Evolutionary conservation across 768 basidiomycete species (phyloP).

Genomic region (Mycena olivaceomarginata): DNA sequence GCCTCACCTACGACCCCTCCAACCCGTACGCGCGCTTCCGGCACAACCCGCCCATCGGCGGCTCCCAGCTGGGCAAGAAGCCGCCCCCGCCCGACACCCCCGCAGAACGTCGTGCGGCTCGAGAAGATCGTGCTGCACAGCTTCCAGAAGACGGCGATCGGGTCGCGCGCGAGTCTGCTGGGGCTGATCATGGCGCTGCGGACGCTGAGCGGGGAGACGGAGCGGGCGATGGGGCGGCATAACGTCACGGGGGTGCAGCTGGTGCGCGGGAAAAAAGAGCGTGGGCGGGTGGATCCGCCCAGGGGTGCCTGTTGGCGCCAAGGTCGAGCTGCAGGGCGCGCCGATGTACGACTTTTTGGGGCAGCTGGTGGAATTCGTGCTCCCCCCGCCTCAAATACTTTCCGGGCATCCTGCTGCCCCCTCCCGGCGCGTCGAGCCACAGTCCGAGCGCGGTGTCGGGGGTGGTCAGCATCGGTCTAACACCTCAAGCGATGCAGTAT

Average conservation of each 20-base stretch:
- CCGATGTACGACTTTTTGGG: slow-evolving; percentile 97
- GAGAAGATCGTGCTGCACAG: slow-evolving; percentile 92
- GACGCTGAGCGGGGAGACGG: slow-evolving; percentile 90
- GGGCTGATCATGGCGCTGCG: slow-evolving; percentile 93
- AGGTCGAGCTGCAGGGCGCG: slow-evolving; percentile 92
- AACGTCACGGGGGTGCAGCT: slow-evolving; percentile 88
- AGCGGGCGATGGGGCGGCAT: slow-evolving; percentile 82
- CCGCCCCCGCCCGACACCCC: slow-evolving; percentile 78
- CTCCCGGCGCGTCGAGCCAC: slow-evolving; percentile 79
- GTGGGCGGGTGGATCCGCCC: slow-evolving; percentile 91
- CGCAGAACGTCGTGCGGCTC: slow-evolving; percentile 83
- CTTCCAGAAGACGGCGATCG: slow-evolving; percentile 88
- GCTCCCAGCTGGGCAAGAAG: slow-evolving; percentile 80
- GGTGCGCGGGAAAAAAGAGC: slow-evolving; percentile 78
- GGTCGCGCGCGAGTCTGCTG: slow-evolving; percentile 83
- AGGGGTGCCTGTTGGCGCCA: slow-evolving; percentile 89
- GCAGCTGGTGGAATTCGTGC: slow-evolving; percentile 92
- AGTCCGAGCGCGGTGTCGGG: slow-evolving; percentile 89
- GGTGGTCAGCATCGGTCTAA: slow-evolving; percentile 92
- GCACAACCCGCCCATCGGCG: slow-evolving; percentile 84
- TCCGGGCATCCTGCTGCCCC: slow-evolving; percentile 87
- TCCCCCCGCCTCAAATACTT: slow-evolving; percentile 97
- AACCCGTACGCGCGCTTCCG: slow-evolving; percentile 92
- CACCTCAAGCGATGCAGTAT: slow-evolving; percentile 88
- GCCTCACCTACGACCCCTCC: slow-evolving; percentile 82